Conservation (phyloP, 2,329 filamentous ascomycete species). For the Colletotrichum cereale region DNA sequence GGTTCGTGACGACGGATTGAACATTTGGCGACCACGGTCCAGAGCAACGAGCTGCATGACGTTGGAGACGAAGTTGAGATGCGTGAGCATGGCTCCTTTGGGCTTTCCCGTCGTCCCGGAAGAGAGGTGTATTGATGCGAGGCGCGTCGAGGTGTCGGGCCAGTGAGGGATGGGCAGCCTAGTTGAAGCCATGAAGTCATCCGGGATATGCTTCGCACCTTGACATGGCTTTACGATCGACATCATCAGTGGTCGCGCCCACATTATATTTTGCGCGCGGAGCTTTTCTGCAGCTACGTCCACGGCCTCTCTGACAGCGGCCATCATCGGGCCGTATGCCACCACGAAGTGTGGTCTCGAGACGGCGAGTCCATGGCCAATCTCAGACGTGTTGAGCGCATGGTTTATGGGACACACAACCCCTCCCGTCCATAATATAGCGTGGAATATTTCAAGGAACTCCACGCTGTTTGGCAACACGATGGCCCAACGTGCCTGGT, state of each 20-base stretch:
- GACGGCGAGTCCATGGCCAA: constrained; percentile 57
- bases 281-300: constrained; percentile 47
- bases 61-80: constrained; percentile 86
- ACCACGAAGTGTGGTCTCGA: constrained; percentile 56
- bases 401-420: constrained; percentile 55
- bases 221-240: constrained; percentile 49
- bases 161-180: constrained; percentile 53
- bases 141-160: constrained; percentile 48
- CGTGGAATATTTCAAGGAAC: constrained; percentile 57
- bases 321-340: constrained; percentile 51
- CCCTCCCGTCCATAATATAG: constrained; percentile 56
- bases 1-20: constrained; percentile 49
- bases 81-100: constrained; percentile 90
- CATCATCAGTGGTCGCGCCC: constrained; percentile 50
- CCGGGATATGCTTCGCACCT: constrained; percentile 47
- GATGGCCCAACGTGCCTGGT: constrained; percentile 57
- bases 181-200: constrained; percentile 49
- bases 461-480: constrained; percentile 60
- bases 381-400: constrained; percentile 53
- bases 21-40: constrained; percentile 48
- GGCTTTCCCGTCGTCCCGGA: constrained; percentile 88
- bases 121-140: constrained; percentile 54
- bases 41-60: constrained; percentile 52
- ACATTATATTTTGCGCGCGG: constrained; percentile 46
- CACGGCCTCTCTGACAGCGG: constrained; percentile 50